Conservation (phyloP, 768 basidiomycete genomes). For the Collybia mongolica region DNA sequence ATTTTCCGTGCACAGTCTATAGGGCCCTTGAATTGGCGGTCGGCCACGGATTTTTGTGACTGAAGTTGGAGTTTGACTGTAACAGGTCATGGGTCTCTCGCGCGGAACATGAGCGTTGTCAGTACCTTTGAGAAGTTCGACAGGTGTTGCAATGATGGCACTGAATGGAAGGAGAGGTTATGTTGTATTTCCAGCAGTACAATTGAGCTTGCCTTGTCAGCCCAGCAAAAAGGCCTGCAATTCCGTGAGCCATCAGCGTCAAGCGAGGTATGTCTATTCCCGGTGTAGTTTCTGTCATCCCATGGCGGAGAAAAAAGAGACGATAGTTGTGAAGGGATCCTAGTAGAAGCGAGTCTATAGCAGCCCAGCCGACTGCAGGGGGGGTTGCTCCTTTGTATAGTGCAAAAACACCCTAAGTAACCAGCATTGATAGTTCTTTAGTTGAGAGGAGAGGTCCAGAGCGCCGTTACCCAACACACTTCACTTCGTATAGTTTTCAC, state of each 20-base stretch:
- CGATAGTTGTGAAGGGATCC: constrained; percentile 76
- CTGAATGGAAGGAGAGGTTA: constrained; percentile 28
- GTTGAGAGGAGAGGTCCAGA: too few species aligned
- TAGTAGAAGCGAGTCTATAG: constrained; percentile 67
- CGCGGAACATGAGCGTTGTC: constrained; percentile 36
- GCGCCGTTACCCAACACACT: constrained; percentile 30
- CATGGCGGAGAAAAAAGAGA: constrained; percentile 49
- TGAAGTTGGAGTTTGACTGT: constrained; percentile 71
- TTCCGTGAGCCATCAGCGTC: constrained; percentile 61
- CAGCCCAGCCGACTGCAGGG: constrained; percentile 71
- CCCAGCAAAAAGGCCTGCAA: constrained; percentile 69
- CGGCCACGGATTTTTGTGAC: constrained; percentile 44
- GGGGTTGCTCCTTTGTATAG: constrained; percentile 77
- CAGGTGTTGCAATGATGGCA: constrained; percentile 69
- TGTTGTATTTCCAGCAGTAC: constrained; percentile 4
- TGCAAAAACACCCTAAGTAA: constrained; percentile 52
- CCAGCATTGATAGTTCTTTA: constrained; percentile 2
- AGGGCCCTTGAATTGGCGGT: constrained; percentile 62
- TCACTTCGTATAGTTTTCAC: constrained; percentile 58
- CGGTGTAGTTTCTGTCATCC: constrained; percentile 51
- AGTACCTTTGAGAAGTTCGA: constrained; percentile 74
- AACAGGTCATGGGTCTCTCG: constrained; percentile 47
- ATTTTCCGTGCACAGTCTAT: constrained; percentile 69
- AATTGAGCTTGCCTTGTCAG: constrained; percentile 54
- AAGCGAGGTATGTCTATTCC: constrained; percentile 47